A percentile compares a stretch with the other conserved stretches of the same genome.
Evolutionary conservation across 1,139 yeast genomes (phyloP).

Genomic region (Lodderomyces orthopsilosis): DNA sequence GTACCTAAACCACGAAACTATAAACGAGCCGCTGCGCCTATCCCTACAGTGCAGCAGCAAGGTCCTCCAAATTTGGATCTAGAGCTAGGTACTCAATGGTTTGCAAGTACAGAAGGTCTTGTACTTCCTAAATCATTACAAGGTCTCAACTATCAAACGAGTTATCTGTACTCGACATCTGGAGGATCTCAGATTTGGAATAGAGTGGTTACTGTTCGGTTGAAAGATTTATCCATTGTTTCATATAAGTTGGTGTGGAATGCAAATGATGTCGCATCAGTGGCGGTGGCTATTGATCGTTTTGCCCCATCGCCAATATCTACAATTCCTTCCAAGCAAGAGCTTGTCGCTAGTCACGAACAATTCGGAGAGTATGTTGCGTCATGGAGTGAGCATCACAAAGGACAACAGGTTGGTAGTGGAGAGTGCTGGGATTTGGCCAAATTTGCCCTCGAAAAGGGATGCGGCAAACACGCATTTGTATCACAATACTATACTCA

Average conservation of each 20-base stretch:
- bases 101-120: slow-evolving; percentile 24
- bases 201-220: slow-evolving; percentile 33
- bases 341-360: slow-evolving; percentile 39
- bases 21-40: slow-evolving; percentile 19
- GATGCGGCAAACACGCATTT: slow-evolving; percentile 64
- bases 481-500: slow-evolving; percentile 53
- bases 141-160: slow-evolving; percentile 36
- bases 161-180: slow-evolving; percentile 20
- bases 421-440: slow-evolving; percentile 86
- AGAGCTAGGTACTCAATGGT: slow-evolving; percentile 48
- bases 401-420: slow-evolving; percentile 57
- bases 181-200: slow-evolving; percentile 15
- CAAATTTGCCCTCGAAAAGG: slow-evolving; percentile 55
- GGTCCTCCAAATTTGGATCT: slow-evolving; percentile 40
- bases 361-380: slow-evolving; percentile 57
- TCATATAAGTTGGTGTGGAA: slow-evolving; percentile 50
- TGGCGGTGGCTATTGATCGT: slow-evolving; percentile 27
- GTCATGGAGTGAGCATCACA: slow-evolving; percentile 56
- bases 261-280: slow-evolving; percentile 21
- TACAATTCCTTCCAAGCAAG: slow-evolving; percentile 33
- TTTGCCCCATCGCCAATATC: slow-evolving; percentile 52
- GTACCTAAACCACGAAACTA: slow-evolving; percentile 39
- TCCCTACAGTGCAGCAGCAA: slow-evolving; percentile 11
- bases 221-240: slow-evolving; percentile 51
- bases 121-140: slow-evolving; percentile 35